Percentiles rank a stretch among this genome's conserved stretches.
phyloP scores from a whole-genome alignment of 106 monocot genomes.

The Dactylorhiza incarnata region DNA sequence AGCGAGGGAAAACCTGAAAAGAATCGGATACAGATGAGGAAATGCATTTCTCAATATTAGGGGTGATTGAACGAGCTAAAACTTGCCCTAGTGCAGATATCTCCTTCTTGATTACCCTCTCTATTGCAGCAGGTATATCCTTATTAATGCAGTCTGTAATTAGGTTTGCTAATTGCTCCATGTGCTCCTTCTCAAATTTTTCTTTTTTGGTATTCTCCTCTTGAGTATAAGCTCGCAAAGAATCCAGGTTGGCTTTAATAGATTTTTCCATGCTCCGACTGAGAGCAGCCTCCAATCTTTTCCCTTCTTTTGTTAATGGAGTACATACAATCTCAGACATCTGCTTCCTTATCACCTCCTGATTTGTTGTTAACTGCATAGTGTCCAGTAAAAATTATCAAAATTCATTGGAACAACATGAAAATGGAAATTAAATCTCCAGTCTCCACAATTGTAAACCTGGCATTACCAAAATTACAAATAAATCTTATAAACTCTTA shows the following conservation, averaged over 20 bases:
- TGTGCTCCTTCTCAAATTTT: constrained; percentile 60
- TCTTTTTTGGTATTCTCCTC: constrained; percentile 81
- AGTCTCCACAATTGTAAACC: no score
- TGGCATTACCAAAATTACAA: no score
- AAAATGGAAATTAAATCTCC: neutral
- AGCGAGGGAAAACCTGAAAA: constrained; percentile 55
- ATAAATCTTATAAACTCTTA: no score
- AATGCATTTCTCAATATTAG: constrained; percentile 66
- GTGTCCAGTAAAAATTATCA: neutral
- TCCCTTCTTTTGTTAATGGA: constrained; percentile 74
- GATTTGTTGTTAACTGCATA: constrained; percentile 54
- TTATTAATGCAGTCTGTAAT: constrained; percentile 66
- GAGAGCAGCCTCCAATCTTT: constrained; percentile 63
- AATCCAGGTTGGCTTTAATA: constrained; percentile 73
- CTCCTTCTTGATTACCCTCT: constrained; percentile 78
- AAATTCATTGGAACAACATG: neutral
- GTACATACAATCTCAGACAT: constrained; percentile 34
- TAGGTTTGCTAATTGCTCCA: constrained; percentile 57
- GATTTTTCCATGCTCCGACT: constrained; percentile 85
- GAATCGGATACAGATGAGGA: constrained; percentile 71
- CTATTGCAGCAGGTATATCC: constrained; percentile 68
- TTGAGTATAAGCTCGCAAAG: constrained; percentile 65
- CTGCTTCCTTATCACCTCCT: constrained; percentile 84
- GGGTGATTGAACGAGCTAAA: constrained; percentile 58
- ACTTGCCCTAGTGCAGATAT: constrained; percentile 40